Percentiles rank a stretch among this genome's conserved stretches.
Conservation (phyloP, 306 rosid species). For the Dryas octopetala region DNA sequence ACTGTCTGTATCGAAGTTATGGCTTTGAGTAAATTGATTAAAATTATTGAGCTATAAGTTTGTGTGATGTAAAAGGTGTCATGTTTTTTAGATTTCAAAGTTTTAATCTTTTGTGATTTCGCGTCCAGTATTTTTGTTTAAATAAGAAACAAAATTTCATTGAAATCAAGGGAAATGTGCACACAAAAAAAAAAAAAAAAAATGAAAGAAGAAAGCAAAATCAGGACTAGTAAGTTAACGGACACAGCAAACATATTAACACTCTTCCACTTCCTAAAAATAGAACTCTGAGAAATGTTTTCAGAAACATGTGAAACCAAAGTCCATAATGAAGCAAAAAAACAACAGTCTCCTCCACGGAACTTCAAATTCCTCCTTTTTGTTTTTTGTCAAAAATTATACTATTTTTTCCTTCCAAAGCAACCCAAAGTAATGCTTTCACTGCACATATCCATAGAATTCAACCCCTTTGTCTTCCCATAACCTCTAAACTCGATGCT, state of each 20-base stretch:
- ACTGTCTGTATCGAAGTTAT: background rate
- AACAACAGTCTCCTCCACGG: background rate
- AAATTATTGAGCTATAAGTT: background rate
- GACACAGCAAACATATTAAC: background rate
- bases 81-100: background rate
- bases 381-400: background rate
- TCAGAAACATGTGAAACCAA: background rate
- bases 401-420: background rate
- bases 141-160: background rate
- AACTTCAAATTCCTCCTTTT: background rate
- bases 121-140: too few species aligned
- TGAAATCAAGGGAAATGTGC: background rate
- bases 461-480: background rate
- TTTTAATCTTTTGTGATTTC: background rate
- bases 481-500: background rate
- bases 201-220: background rate
- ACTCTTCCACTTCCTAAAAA: background rate
- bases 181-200: background rate
- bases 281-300: background rate
- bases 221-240: background rate
- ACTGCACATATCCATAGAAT: background rate
- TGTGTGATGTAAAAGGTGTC: background rate
- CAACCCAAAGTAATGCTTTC: background rate
- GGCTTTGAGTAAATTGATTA: background rate
- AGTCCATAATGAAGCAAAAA: background rate